A percentile compares a stretch with the other conserved stretches of the same genome.
These are phyloP conservation scores for Mycena vulgaris DNA, from an alignment of 768 basidiomycete genomes.

Conservation along the genomic window DNA sequence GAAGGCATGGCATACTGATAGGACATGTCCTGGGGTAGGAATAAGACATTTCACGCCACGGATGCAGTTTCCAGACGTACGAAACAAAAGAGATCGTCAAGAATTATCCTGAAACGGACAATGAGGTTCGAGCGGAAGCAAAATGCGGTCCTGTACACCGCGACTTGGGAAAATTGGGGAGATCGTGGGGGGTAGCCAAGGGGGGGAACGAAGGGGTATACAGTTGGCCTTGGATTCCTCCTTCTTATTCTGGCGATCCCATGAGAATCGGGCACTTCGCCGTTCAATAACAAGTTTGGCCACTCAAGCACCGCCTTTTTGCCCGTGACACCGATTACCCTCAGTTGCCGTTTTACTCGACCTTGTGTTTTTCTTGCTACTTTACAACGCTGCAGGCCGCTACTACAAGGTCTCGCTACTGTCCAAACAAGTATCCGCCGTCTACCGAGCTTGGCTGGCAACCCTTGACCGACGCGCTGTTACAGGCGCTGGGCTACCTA, in stretches of 20 bases:
- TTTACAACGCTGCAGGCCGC: background rate
- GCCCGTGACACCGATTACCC: slow-evolving; percentile 8
- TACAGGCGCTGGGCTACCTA: background rate
- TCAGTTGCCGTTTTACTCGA: background rate
- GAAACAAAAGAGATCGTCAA: slow-evolving; percentile 27
- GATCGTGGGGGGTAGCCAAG: slow-evolving; percentile 16
- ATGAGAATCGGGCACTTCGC: slow-evolving; percentile 34
- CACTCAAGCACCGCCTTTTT: slow-evolving; percentile 2
- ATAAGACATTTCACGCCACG: slow-evolving; percentile 9
- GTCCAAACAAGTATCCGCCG: background rate
- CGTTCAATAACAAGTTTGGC: slow-evolving; percentile 34
- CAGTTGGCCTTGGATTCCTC: slow-evolving; percentile 1
- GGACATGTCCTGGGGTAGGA: slow-evolving; percentile 25
- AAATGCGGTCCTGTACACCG: background rate
- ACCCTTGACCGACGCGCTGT: background rate
- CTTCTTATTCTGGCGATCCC: slow-evolving; percentile 35
- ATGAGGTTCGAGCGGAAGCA: slow-evolving; percentile 30
- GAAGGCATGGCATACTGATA: slow-evolving; percentile 31
- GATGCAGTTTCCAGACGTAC: slow-evolving; percentile 26
- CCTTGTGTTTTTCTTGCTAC: slow-evolving; percentile 1
- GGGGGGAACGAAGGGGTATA: slow-evolving; percentile 24
- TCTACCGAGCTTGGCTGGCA: background rate
- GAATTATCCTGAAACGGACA: slow-evolving; percentile 30
- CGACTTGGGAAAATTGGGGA: slow-evolving; percentile 4
- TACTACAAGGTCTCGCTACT: background rate